These are phyloP conservation scores for Yarrowia sp. DNA, from an alignment of 805 yeast species.

Conservation along the genomic window DNA sequence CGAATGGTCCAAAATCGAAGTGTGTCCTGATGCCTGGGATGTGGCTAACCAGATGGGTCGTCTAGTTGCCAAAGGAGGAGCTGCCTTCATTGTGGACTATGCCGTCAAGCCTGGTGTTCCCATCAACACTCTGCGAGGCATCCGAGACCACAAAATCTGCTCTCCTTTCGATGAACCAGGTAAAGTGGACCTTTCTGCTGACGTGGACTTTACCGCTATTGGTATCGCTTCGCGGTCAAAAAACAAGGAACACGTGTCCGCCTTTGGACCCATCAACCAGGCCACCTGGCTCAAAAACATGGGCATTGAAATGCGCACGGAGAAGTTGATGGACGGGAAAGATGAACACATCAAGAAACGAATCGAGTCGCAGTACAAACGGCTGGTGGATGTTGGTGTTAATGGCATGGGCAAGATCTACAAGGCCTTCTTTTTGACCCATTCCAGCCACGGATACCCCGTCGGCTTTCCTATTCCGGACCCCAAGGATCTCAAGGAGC, in stretches of 20 bases:
- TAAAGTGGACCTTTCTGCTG: constrained; percentile 74
- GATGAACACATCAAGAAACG: constrained; percentile 49
- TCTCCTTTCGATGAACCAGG: constrained; percentile 77
- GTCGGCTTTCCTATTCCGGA: constrained; percentile 14
- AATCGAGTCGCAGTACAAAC: constrained; percentile 53
- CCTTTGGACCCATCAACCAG: constrained; percentile 64
- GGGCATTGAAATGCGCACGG: constrained; percentile 69
- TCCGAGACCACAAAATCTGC: constrained; percentile 65
- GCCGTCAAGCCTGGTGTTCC: constrained; percentile 63
- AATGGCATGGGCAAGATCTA: constrained; percentile 73
- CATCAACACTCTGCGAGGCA: constrained; percentile 69
- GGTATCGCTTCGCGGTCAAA: constrained; percentile 37
- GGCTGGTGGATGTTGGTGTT: constrained; percentile 60
- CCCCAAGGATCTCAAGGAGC: not conserved
- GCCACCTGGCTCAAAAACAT: constrained; percentile 74
- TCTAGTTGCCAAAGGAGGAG: constrained; percentile 49
- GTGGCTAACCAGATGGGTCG: constrained; percentile 53
- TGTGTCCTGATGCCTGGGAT: constrained; percentile 69
- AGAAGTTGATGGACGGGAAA: constrained; percentile 43
- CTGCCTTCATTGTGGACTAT: constrained; percentile 72
- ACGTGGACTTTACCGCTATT: constrained; percentile 73
- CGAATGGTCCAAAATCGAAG: constrained; percentile 58
- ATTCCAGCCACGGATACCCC: constrained; percentile 4
- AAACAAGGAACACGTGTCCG: constrained; percentile 34
- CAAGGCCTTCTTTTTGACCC: constrained; percentile 45